phyloP scores from a whole-genome alignment of 2,329 filamentous ascomycete genomes.

The Colletotrichum cordylinicola region DNA sequence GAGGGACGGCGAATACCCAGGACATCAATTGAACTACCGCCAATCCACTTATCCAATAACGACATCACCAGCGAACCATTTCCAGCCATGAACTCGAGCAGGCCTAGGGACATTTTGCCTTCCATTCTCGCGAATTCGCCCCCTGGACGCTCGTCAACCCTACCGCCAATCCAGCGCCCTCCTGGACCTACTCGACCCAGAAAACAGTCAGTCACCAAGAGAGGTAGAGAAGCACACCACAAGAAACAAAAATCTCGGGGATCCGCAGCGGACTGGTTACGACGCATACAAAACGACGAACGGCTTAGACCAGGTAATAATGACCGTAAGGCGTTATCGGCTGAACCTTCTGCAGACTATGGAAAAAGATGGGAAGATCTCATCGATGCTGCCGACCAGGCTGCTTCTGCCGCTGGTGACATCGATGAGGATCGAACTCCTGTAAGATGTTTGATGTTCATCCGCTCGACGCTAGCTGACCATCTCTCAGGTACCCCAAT shows the following conservation, averaged over 20 bases:
- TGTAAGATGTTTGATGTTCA: conserved; percentile 55
- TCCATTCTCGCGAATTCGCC: conserved; percentile 85
- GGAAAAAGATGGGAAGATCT: conserved; percentile 96
- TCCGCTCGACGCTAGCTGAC: neutral
- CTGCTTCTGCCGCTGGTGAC: conserved; percentile 87
- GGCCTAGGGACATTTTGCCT: conserved; percentile 78
- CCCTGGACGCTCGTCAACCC: conserved; percentile 84
- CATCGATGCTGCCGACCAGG: conserved; percentile 79
- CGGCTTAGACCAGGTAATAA: conserved; percentile 71
- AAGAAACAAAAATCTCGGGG: conserved; percentile 78
- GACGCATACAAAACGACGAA: conserved; percentile 63
- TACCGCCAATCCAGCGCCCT: conserved; percentile 81
- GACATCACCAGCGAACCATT: conserved; percentile 79
- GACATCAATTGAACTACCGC: conserved; percentile 75
- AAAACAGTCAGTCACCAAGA: conserved; percentile 87
- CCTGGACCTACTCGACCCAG: conserved; percentile 75
- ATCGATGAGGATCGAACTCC: conserved; percentile 90
- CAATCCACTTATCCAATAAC: conserved; percentile 62
- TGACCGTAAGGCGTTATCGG: conserved; percentile 83
- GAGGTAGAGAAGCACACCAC: conserved; percentile 76
- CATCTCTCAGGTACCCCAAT: conserved; percentile 62
- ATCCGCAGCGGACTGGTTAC: conserved; percentile 72
- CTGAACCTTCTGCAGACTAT: conserved; percentile 81
- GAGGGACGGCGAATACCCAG: conserved; percentile 69
- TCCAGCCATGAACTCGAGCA: conserved; percentile 63